Evolutionary conservation across 1,284 basidiomycete species (phyloP).

Genomic region (Rhizoctonia solani): DNA sequence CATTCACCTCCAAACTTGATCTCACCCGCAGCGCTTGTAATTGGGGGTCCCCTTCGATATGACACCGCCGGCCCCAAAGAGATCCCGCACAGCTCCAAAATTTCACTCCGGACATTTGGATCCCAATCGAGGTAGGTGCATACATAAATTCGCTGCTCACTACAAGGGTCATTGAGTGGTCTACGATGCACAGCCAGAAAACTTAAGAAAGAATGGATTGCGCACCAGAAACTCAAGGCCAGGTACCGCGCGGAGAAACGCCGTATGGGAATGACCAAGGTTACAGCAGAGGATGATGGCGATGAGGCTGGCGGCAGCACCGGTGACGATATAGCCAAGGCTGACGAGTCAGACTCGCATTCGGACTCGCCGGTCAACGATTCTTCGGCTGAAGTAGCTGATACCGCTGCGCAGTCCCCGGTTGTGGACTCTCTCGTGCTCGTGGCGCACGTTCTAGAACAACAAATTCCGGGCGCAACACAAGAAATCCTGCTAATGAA

Average conservation of each 20-base stretch:
- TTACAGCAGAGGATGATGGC: constrained; percentile 13
- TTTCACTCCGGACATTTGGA: constrained; percentile 64
- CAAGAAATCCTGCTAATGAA: background rate
- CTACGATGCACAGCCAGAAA: constrained; percentile 58
- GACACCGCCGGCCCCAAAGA: constrained; percentile 34
- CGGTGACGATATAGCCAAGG: constrained; percentile 5
- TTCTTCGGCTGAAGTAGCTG: constrained; percentile 27
- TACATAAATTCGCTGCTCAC: background rate
- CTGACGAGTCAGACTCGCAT: constrained; percentile 37
- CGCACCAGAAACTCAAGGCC: constrained; percentile 71
- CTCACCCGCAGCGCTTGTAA: background rate
- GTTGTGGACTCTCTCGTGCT: background rate
- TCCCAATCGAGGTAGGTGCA: constrained; percentile 57
- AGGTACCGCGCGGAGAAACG: constrained; percentile 78
- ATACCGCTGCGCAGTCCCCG: constrained; percentile 2
- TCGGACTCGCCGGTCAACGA: constrained; percentile 35
- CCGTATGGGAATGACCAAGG: constrained; percentile 51
- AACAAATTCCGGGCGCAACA: background rate
- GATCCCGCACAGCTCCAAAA: constrained; percentile 54
- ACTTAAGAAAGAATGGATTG: constrained; percentile 73
- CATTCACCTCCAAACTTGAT: background rate
- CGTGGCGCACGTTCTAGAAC: background rate
- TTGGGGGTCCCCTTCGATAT: constrained; percentile 14
- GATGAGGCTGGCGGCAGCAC: background rate
- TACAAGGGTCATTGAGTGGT: constrained; percentile 11